These are phyloP conservation scores for Lobosporangium transversale DNA, from an alignment of 192 early-diverging fungal genomes.

Conservation along the genomic window DNA sequence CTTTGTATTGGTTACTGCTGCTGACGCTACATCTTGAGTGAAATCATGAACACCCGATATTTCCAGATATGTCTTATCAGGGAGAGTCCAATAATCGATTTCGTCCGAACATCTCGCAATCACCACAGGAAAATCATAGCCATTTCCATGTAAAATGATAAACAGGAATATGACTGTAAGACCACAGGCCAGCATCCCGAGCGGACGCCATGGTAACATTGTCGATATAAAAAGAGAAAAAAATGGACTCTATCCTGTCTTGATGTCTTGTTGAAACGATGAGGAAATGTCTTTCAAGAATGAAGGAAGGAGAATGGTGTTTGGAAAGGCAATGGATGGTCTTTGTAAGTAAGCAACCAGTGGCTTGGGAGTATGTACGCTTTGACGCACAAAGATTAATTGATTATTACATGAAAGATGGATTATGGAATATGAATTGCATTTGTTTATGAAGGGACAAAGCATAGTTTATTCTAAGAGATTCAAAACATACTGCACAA, in stretches of 20 bases:
- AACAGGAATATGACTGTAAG: constrained; percentile 42
- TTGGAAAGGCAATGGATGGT: too few species aligned
- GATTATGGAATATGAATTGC: too few species aligned
- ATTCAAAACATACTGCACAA: constrained; percentile 34
- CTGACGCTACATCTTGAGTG: neutral
- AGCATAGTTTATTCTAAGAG: too few species aligned
- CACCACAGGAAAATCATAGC: constrained; percentile 30
- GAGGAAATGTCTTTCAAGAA: too few species aligned
- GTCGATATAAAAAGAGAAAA: neutral
- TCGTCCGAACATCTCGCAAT: constrained; percentile 6
- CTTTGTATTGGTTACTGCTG: neutral
- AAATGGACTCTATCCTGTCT: too few species aligned
- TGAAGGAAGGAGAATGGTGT: too few species aligned
- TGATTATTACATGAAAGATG: too few species aligned
- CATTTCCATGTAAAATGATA: constrained; percentile 42
- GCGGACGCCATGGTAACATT: constrained; percentile 47
- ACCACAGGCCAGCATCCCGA: constrained; percentile 37
- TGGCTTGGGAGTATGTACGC: too few species aligned
- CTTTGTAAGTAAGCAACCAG: too few species aligned
- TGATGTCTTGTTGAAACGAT: too few species aligned
- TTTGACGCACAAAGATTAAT: too few species aligned
- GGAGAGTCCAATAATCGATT: constrained; percentile 5
- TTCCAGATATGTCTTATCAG: constrained; percentile 30
- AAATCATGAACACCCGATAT: constrained; percentile 14
- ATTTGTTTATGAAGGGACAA: too few species aligned